Conservation (phyloP, 2,329 filamentous ascomycete genomes). For the Fusarium keratoplasticum region DNA sequence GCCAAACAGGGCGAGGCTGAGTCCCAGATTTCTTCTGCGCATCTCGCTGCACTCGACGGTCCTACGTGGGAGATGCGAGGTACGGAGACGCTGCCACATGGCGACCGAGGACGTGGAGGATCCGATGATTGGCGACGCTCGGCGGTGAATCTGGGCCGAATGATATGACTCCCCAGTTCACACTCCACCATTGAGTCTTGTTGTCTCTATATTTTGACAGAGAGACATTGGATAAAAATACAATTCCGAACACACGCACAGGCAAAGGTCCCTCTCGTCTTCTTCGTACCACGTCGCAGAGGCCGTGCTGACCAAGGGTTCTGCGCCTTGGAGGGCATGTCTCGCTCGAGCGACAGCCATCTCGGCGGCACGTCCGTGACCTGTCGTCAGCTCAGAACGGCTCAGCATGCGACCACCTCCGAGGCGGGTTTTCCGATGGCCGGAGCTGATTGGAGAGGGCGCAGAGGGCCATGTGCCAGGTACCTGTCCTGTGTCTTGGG, state of each 20-base stretch:
- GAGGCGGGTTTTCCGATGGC: slow-evolving; percentile 16
- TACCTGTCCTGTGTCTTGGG: slow-evolving; percentile 29
- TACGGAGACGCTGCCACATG: slow-evolving; percentile 41
- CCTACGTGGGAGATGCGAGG: slow-evolving; percentile 21
- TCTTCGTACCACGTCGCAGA: slow-evolving; percentile 27
- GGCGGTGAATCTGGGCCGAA: slow-evolving; percentile 9
- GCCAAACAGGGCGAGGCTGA: slow-evolving; percentile 32
- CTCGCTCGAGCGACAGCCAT: slow-evolving; percentile 19
- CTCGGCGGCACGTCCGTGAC: slow-evolving; percentile 37
- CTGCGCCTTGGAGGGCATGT: slow-evolving; percentile 29
- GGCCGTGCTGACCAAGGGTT: slow-evolving; percentile 34
- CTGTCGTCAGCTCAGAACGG: slow-evolving; percentile 42
- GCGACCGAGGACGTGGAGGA: slow-evolving; percentile 29
- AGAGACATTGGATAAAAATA: slow-evolving; percentile 13
- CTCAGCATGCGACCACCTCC: slow-evolving; percentile 40
- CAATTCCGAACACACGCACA: slow-evolving; percentile 1
- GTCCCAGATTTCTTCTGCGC: slow-evolving; percentile 17
- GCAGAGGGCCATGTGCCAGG: slow-evolving; percentile 25
- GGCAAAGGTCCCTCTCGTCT: slow-evolving; percentile 14
- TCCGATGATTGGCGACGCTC: slow-evolving; percentile 25
- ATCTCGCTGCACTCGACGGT: slow-evolving; percentile 6
- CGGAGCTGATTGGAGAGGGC: slow-evolving; percentile 33
- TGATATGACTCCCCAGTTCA: slow-evolving; percentile 7
- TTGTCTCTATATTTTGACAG: not conserved
- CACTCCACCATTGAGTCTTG: not conserved